Evolutionary conservation across 116 monocot species (phyloP).

Genomic region (Papilionanthe hybrid): DNA sequence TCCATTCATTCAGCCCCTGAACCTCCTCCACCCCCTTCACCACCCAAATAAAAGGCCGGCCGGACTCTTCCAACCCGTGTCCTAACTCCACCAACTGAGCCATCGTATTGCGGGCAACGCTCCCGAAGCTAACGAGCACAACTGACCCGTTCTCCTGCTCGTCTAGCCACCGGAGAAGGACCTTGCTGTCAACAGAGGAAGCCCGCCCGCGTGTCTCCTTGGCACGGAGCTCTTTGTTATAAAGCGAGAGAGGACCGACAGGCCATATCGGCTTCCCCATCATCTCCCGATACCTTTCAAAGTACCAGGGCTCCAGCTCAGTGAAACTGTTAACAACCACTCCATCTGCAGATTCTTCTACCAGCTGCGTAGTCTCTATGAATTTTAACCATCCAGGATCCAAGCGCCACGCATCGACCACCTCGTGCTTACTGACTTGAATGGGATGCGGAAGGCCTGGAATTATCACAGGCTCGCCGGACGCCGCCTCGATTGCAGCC

Average conservation of each 20-base stretch:
- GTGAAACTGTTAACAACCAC: constrained; percentile 38
- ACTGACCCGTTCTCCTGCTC: constrained; percentile 27
- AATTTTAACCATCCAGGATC: not conserved
- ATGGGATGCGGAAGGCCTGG: not conserved
- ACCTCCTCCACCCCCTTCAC: constrained; percentile 12
- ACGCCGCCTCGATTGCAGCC: not conserved
- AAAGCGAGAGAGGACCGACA: constrained; percentile 39
- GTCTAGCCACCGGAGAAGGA: constrained; percentile 29
- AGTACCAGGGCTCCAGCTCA: constrained; percentile 31
- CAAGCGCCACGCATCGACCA: not conserved
- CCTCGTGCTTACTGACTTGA: not conserved
- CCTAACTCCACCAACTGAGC: constrained; percentile 38
- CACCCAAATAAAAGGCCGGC: constrained; percentile 46
- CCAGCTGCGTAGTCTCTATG: not conserved
- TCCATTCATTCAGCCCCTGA: constrained; percentile 5
- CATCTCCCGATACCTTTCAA: constrained; percentile 14
- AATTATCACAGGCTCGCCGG: not conserved
- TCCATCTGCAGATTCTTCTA: constrained; percentile 14
- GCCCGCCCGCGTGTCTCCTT: constrained; percentile 11
- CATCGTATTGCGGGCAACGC: not conserved
- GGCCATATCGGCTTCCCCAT: constrained; percentile 28
- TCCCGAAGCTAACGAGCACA: constrained; percentile 52
- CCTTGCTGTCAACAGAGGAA: not conserved
- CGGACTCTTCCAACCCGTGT: constrained; percentile 21
- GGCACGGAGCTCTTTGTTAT: constrained; percentile 3